A percentile compares a stretch with the other conserved stretches of the same genome.
Conservation (phyloP, 768 basidiomycete species). For the Tricholoma sp. region DNA sequence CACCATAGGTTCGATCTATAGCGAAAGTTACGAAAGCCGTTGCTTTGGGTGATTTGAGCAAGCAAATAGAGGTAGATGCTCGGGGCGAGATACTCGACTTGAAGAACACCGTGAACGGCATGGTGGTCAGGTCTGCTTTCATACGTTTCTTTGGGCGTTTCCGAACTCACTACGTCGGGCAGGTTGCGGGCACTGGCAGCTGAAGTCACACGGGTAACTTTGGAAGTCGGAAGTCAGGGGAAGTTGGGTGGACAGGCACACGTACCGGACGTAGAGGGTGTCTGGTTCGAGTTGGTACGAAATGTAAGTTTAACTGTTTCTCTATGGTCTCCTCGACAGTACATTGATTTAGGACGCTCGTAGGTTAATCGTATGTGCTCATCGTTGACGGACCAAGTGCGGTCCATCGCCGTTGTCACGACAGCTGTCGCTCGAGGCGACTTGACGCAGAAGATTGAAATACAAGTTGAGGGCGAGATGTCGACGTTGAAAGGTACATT, state of each 20-base stretch:
- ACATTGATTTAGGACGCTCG: conserved; percentile 46
- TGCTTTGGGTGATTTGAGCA: conserved; percentile 82
- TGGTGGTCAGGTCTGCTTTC: conserved; percentile 25
- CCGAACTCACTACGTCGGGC: conserved; percentile 7
- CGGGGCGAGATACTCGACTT: conserved; percentile 87
- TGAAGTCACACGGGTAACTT: conserved; percentile 79
- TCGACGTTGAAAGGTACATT: conserved; percentile 56
- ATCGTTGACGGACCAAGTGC: conserved; percentile 83
- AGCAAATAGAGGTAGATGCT: conserved; percentile 89
- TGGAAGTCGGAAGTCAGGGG: conserved; percentile 85
- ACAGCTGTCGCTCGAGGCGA: conserved; percentile 89
- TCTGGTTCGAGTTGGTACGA: conserved; percentile 2
- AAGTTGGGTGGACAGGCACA: conserved; percentile 86
- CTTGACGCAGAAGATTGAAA: conserved; percentile 89
- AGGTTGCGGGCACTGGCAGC: conserved; percentile 59
- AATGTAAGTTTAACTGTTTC: conserved; percentile 16
- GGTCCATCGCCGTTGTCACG: conserved; percentile 89
- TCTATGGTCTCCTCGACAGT: conserved; percentile 46
- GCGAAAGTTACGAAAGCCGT: conserved; percentile 93
- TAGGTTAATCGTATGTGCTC: conserved; percentile 79
- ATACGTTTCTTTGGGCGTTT: background rate
- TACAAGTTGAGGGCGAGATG: conserved; percentile 85
- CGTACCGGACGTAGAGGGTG: conserved; percentile 85
- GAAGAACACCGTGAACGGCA: conserved; percentile 60
- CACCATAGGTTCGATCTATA: conserved; percentile 66